A percentile compares a stretch with the other conserved stretches of the same genome.
Conservation (phyloP, 2,329 filamentous ascomycete genomes). For the Alternaria sp. region DNA sequence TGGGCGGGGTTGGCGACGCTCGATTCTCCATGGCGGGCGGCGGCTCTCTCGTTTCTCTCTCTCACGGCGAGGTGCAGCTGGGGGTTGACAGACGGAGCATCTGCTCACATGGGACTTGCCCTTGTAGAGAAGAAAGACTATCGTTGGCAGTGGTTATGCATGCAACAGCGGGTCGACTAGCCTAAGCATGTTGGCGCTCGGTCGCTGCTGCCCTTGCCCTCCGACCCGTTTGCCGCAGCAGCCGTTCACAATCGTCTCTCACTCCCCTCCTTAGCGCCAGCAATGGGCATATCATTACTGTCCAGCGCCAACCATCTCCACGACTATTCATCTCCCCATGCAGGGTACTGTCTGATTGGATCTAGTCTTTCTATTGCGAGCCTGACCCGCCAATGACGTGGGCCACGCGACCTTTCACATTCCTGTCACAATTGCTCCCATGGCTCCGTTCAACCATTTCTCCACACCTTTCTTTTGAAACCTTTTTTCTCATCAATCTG, state of each 20-base stretch:
- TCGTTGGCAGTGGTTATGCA: conserved; percentile 22
- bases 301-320: conserved; percentile 15
- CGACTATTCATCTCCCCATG: conserved; percentile 7
- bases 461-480: conserved; percentile 1
- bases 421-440: conserved; percentile 1
- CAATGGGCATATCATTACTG: conserved; percentile 3
- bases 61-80: conserved; percentile 24
- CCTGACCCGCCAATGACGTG: conserved; percentile 15
- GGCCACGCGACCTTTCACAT: conserved; percentile 14
- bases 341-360: conserved; percentile 13
- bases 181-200: conserved; percentile 19
- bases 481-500: conserved; percentile 1
- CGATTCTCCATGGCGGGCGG: conserved; percentile 43
- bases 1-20: conserved; percentile 45
- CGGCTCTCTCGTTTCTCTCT: conserved; percentile 11
- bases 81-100: conserved; percentile 20
- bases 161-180: conserved; percentile 21
- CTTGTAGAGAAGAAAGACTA: conserved; percentile 22
- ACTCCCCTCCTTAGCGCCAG: conserved; percentile 14
- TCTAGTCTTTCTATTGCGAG: neutral
- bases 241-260: conserved; percentile 16
- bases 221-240: conserved; percentile 24
- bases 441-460: conserved; percentile 1
- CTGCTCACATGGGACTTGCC: conserved; percentile 33
- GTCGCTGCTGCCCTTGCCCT: conserved; percentile 16